These are phyloP conservation scores for Lumnitzera racemosa DNA, from an alignment of 345 rosid genomes.

Conservation along the genomic window DNA sequence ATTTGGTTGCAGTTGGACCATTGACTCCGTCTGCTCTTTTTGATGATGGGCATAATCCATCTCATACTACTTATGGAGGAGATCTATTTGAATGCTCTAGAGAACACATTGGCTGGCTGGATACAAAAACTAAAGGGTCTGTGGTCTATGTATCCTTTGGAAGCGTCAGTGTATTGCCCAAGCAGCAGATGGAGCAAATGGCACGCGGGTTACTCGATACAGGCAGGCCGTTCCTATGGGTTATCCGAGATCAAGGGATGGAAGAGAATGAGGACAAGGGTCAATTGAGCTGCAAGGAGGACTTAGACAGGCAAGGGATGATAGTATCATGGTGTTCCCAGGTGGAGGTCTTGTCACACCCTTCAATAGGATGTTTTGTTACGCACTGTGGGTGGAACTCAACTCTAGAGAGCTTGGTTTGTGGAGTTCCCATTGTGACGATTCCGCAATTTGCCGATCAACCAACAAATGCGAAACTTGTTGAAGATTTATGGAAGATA, in stretches of 20 bases:
- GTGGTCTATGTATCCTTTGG: constrained; percentile 31
- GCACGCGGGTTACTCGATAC: constrained; percentile 4
- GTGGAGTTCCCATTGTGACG: constrained; percentile 26
- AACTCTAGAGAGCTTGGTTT: constrained; percentile 18
- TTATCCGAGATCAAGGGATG: constrained; percentile 5
- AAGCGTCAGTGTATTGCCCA: constrained; percentile 6
- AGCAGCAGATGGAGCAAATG: constrained; percentile 21
- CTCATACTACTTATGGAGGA: constrained; percentile 14
- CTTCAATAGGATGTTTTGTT: constrained; percentile 24
- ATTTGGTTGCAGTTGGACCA: constrained; percentile 36
- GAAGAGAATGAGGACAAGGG: constrained; percentile 5
- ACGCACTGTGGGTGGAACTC: constrained; percentile 41
- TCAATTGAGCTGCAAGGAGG: constrained; percentile 5
- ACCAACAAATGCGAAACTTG: constrained; percentile 19
- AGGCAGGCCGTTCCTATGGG: constrained; percentile 22
- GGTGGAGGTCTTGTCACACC: constrained; percentile 27
- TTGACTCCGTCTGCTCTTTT: constrained; percentile 25
- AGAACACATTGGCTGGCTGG: constrained; percentile 26
- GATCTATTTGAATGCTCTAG: constrained; percentile 23
- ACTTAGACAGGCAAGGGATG: constrained; percentile 12
- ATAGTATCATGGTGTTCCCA: constrained; percentile 29
- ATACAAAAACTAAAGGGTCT: constrained; percentile 17
- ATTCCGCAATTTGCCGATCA: constrained; percentile 29
- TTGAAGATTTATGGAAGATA: constrained; percentile 21
- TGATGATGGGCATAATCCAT: constrained; percentile 1